Conservation (phyloP, 805 yeast genomes). For the Dipodascopsis uninucleata region DNA sequence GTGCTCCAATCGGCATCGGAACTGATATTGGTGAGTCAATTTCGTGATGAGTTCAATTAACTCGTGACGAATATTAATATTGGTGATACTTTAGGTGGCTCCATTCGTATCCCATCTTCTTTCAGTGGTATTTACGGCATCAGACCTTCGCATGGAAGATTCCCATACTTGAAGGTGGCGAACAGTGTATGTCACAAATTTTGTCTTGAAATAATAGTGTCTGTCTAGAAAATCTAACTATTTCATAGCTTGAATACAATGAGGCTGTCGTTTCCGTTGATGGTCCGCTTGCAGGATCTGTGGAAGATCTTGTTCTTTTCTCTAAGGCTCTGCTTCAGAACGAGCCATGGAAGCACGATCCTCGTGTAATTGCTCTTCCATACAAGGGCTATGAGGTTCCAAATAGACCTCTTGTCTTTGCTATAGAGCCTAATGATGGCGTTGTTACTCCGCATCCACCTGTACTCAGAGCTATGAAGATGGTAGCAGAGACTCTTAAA, state of each 20-base stretch:
- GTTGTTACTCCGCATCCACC: slow-evolving; percentile 50
- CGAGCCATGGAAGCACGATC: slow-evolving; percentile 46
- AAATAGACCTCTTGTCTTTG: slow-evolving; percentile 41
- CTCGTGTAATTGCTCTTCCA: slow-evolving; percentile 42
- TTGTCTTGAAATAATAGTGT: slow-evolving; percentile 45
- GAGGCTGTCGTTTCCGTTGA: slow-evolving; percentile 45
- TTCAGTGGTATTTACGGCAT: slow-evolving; percentile 50
- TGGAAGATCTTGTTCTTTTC: slow-evolving; percentile 50
- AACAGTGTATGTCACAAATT: slow-evolving; percentile 29
- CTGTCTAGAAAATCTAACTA: slow-evolving; percentile 37
- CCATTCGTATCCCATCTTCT: slow-evolving; percentile 48
- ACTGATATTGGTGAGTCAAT: slow-evolving; percentile 46
- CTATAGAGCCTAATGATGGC: slow-evolving; percentile 44
- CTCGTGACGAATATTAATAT: slow-evolving; percentile 24
- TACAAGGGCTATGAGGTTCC: slow-evolving; percentile 36
- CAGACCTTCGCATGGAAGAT: slow-evolving; percentile 58
- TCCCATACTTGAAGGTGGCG: slow-evolving; percentile 46
- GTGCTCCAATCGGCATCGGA: slow-evolving; percentile 49
- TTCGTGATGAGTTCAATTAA: not conserved
- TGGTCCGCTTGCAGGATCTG: slow-evolving; percentile 52
- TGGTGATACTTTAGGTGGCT: slow-evolving; percentile 52
- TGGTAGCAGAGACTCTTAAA: slow-evolving; percentile 32
- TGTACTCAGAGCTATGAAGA: slow-evolving; percentile 44
- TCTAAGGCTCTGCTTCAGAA: slow-evolving; percentile 40
- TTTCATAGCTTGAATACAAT: slow-evolving; percentile 35